Percentiles rank a stretch among this genome's conserved stretches.
phyloP scores from a whole-genome alignment of 1,284 basidiomycete species.

The Rhodotorula mucilaginosa region DNA sequence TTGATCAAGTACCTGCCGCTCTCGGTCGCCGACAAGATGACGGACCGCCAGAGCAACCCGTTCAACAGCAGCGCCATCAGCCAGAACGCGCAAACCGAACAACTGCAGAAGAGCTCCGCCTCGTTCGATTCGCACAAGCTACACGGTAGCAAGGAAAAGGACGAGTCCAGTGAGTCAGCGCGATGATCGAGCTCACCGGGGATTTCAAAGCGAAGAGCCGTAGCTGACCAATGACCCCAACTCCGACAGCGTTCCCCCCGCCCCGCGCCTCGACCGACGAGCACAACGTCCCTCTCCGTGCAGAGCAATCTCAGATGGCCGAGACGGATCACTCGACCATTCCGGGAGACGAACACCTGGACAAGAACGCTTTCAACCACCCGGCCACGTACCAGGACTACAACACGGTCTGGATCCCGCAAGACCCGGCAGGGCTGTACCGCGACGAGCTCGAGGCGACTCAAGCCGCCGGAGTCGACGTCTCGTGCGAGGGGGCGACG shows the following conservation, averaged over 20 bases:
- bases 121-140: conserved; percentile 17
- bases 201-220: neutral
- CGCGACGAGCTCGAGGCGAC: conserved; percentile 62
- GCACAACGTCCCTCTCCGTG: conserved; percentile 5
- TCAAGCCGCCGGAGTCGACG: conserved; percentile 32
- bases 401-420: conserved; percentile 74
- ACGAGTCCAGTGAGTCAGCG: conserved; percentile 19
- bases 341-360: conserved; percentile 32
- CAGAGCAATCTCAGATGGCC: neutral
- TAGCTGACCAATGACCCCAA: conserved; percentile 48
- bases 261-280: conserved; percentile 57
- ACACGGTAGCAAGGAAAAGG: conserved; percentile 41
- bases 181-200: too few relatives aligned
- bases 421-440: conserved; percentile 65
- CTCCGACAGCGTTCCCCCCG: conserved; percentile 65
- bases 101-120: neutral
- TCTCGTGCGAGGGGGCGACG: conserved; percentile 31
- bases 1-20: conserved; percentile 58
- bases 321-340: conserved; percentile 12
- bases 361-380: conserved; percentile 42
- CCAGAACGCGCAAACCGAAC: neutral
- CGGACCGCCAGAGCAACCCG: conserved; percentile 53
- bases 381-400: conserved; percentile 48
- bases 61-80: conserved; percentile 56
- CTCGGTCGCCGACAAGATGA: conserved; percentile 35